Percentiles rank a stretch among this genome's conserved stretches.
phyloP scores from a whole-genome alignment of 73 alveolate genomes.

The Stentor roeselii region DNA sequence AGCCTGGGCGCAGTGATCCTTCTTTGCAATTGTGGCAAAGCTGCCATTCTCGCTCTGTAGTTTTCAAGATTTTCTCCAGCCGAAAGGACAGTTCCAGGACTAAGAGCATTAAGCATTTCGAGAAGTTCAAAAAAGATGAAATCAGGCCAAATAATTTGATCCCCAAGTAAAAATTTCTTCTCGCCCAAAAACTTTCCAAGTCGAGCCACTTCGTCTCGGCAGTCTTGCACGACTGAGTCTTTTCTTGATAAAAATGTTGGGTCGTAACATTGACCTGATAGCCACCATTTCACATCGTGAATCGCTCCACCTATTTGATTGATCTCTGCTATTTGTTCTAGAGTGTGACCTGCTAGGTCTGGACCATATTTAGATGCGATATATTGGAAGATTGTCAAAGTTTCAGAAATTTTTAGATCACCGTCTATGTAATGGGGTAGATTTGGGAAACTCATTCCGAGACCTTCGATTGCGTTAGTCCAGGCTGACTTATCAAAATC shows the following conservation, averaged over 20 bases:
- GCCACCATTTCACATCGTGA: not conserved
- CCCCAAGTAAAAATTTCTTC: slow-evolving; percentile 32
- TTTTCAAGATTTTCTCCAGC: no score
- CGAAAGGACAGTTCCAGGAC: no score
- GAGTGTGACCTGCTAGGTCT: slow-evolving; percentile 32
- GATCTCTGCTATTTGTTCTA: slow-evolving; percentile 29
- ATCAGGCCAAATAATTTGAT: slow-evolving; percentile 29
- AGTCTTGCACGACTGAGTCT: not conserved
- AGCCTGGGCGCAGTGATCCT: no score
- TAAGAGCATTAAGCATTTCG: slow-evolving; percentile 31
- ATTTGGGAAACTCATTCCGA: slow-evolving; percentile 27
- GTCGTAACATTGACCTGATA: not conserved
- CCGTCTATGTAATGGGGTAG: slow-evolving; percentile 47
- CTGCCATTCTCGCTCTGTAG: no score
- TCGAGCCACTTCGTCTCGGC: not conserved
- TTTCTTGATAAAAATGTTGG: not conserved
- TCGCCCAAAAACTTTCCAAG: slow-evolving; percentile 27
- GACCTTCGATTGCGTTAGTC: slow-evolving; percentile 30
- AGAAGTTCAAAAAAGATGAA: slow-evolving; percentile 34
- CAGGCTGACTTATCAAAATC: slow-evolving; percentile 3
- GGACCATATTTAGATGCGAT: slow-evolving; percentile 38
- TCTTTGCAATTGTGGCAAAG: no score
- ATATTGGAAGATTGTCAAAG: slow-evolving; percentile 34
- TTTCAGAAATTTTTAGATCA: slow-evolving; percentile 32
- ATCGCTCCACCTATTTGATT: slow-evolving; percentile 28